Evolutionary conservation across 2,329 filamentous ascomycete genomes (phyloP), one percentile per base, ranked within the genome.

Genomic region (Clonostachys solani): DNA sequence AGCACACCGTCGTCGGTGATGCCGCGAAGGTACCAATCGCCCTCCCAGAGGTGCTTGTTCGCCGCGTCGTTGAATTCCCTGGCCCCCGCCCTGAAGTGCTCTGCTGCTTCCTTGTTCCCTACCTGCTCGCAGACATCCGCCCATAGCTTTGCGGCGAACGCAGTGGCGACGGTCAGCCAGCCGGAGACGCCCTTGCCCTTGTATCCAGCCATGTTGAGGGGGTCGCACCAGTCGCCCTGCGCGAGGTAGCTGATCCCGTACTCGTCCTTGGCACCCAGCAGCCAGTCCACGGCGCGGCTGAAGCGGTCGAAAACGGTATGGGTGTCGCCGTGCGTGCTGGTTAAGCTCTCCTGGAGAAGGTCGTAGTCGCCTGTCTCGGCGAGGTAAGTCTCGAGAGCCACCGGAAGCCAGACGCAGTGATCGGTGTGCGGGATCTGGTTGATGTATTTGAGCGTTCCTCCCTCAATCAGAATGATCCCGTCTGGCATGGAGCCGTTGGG

Each of bases 171-270:
- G 0, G 77, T 81, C 34, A 81, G 68, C 78, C 78, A 81, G 17
- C 76, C 78, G 0, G 77, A 81, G 2, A 81, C 77, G 19, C 78
- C 78, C 46, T 71, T 69, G 37, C 77, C 77, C 57, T 78, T 79
- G 56, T 75, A 77, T 5, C 77, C 77, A n/a, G 79, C 78, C 78
- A 81, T 81, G 60, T 81, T 81, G 73, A 81, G 78, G 5, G 77
- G 78, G 50, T 81, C 78, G 52, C 78, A 81, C 77, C 77, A 81
- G 57, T 81, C 78, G 35, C 78, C 78, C 58, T 80, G 77, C 1
- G 75, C 75, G 52, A 81, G 80, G 61, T 74, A 81, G 56, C 73
- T 78, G 7, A 81, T 66, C 0, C 77, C 77, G 5, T 76, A 72
- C 18, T 69, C 57, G 51, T 81, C 78, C 44, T 77, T 73, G 3